Evolutionary conservation across 306 rosid genomes (phyloP).

Genomic region (Lupinus albus): DNA sequence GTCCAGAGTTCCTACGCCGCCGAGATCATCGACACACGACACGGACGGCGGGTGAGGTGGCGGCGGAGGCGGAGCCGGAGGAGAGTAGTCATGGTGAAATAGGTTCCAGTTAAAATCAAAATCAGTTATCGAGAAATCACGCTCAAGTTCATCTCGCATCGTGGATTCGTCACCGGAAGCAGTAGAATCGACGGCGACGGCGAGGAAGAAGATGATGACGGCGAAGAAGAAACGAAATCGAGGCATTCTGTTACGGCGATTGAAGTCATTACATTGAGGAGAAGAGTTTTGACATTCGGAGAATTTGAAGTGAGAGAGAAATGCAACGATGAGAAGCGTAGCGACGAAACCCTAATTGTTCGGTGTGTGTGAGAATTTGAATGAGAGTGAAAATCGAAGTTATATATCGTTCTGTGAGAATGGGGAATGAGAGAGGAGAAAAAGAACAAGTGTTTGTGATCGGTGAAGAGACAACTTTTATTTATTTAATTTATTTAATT

Average conservation of each 20-base stretch:
- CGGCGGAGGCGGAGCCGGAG: constrained; percentile 98
- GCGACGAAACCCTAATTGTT: constrained; percentile 37
- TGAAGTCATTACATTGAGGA: constrained; percentile 68
- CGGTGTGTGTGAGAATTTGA: constrained; percentile 15
- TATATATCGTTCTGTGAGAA: constrained; percentile 42
- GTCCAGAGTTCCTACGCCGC: constrained; percentile 86
- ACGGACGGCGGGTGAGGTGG: constrained; percentile 96
- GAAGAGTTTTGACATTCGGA: constrained; percentile 35
- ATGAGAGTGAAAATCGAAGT: constrained; percentile 64
- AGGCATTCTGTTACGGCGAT: constrained; percentile 75
- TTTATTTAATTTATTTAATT: too few species aligned
- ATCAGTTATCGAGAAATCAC: constrained; percentile 55
- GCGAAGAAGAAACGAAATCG: constrained; percentile 58
- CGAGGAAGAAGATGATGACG: constrained; percentile 34
- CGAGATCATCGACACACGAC: constrained; percentile 85
- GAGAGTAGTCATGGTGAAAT: constrained; percentile 92
- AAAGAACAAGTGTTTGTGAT: constrained; percentile 21
- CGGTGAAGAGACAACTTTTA: constrained; percentile 11
- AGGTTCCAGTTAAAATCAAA: constrained; percentile 67
- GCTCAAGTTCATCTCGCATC: constrained; percentile 38
- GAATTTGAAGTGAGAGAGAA: constrained; percentile 39
- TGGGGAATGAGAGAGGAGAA: constrained; percentile 36
- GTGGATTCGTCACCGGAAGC: constrained; percentile 32
- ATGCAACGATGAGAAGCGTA: constrained; percentile 44
- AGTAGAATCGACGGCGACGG: constrained; percentile 4